Base-by-base conservation (phyloP, 2,329 filamentous ascomycete genomes). In the Nakataea oryzae region DNA sequence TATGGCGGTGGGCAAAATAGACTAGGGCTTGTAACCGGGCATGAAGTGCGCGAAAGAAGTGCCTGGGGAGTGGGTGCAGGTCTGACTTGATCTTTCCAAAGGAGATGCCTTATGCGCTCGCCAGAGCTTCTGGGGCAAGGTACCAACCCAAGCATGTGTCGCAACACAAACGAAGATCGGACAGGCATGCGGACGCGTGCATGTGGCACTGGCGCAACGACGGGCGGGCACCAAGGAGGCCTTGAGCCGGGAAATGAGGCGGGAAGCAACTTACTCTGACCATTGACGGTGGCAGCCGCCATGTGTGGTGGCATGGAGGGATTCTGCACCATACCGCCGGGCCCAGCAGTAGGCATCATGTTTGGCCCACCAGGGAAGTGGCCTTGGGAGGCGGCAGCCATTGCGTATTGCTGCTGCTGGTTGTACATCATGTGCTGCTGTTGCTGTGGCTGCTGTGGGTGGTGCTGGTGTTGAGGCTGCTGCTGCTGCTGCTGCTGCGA, bases 241-340 rank as follows among this genome's bases (percentile, higher is more conserved):
- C 57, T 64, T 60, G 64, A 62, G 62, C 62, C 60, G 61, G 66
- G 64, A 65, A 67, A 64, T 64, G 65, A 64, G 64, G 62, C 64
- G 64, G 65, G 65, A 63, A 63, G 66, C 64, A 65, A 78, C 82
- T 79, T 75, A 85, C 82, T 84, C 71, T 85, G 82, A 61, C 82
- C 81, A 76, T 84, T 85, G 66, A 50, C 41, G 41, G 41, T 21
- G 1, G 41, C 41, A 1, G 79, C 74, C 66, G 76, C 75, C 81
- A 85, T 84, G 71, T 82, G 81, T 66, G 78, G 54, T 4, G 59
- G 79, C 81, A 85, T 83, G 70, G 75, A 79, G 67, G 81, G 73
- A 71, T 80, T 84, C 74, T 82, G 84, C 84, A 87, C 86, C 83
- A 87, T 86, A 69, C 79, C 82, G 73, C 76, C 78, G 74, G 79